Conservation (phyloP, 2,329 filamentous ascomycete species). For the Blumeriella jaapii region DNA sequence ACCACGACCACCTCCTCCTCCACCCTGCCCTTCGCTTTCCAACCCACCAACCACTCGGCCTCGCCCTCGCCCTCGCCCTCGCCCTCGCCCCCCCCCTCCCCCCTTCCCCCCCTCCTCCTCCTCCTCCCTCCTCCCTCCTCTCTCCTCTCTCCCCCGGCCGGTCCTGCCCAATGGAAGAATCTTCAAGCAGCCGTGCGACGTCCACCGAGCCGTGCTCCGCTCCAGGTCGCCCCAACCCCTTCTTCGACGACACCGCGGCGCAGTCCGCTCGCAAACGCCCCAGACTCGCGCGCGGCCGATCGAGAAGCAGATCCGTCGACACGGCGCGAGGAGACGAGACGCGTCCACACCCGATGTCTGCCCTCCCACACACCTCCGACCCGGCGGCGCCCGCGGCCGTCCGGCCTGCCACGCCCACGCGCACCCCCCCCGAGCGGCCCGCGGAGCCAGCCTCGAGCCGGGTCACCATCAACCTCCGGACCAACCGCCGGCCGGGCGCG, state of each 20-base stretch:
- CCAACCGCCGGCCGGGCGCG: slow-evolving; percentile 30
- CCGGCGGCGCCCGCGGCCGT: slow-evolving; percentile 14
- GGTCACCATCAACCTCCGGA: slow-evolving; percentile 51
- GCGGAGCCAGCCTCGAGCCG: slow-evolving; percentile 40
- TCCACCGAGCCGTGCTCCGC: slow-evolving; percentile 53
- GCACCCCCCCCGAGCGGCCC: slow-evolving; percentile 24
- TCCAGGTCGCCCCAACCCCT: slow-evolving; percentile 53
- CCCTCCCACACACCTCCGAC: slow-evolving; percentile 7
- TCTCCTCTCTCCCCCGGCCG: slow-evolving; percentile 38
- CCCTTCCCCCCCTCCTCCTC: too few species aligned
- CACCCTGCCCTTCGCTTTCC: too few species aligned
- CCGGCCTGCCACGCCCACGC: slow-evolving; percentile 21
- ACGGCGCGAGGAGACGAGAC: slow-evolving; percentile 16
- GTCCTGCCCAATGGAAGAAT: slow-evolving; percentile 34
- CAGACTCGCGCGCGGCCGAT: slow-evolving; percentile 45
- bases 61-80: too few species aligned
- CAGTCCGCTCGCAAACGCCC: slow-evolving; percentile 44
- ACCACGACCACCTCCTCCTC: too few species aligned
- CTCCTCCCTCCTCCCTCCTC: slow-evolving; percentile 9
- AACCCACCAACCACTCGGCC: too few species aligned
- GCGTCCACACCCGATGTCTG: slow-evolving; percentile 11
- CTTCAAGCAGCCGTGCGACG: slow-evolving; percentile 43
- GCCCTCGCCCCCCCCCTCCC: too few species aligned
- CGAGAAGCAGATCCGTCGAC: slow-evolving; percentile 42
- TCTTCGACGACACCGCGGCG: slow-evolving; percentile 44